Base-by-base conservation (phyloP, 352 stramenopile genomes). In the Pelagophyceae sp. region DNA sequence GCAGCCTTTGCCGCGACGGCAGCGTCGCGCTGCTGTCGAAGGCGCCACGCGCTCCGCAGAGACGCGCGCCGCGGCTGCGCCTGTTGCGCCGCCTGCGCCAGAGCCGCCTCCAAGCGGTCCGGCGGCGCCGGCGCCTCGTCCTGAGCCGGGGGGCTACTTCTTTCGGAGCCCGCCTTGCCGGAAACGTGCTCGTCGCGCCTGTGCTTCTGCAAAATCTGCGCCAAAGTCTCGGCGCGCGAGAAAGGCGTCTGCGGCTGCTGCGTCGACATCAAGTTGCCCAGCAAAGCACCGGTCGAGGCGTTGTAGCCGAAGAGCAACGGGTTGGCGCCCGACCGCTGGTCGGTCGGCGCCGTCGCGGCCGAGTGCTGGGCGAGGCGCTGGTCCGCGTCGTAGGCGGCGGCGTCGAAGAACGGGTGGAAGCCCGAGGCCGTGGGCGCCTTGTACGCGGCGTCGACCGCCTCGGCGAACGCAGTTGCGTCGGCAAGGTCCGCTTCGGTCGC, bases 161-260 rank as follows among this genome's bases (percentile, higher is more conserved):
- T n/a, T n/a, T n/a, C n/a, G n/a, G n/a, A n/a, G n/a, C n/a, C n/a
- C n/a, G n/a, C n/a, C n/a, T n/a, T 15, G 58, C 58, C 29, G 19
- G 11, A 6, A 19, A 27, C 29, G 31, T 5, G 35, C 19, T n/a
- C 29, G 31, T 15, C 20, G 29, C n/a, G n/a, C 64, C 40, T 72
- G 35, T 72, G 64, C 20, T n/a, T 38, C 64, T 72, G 64, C 6
- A 72, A n/a, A 32, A 72, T 72, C 64, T 72, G 64, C 6, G 64
- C 64, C 3, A 72, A 32, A 3, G 64, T 33, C 35, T 72, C 64
- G 64, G 15, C 32, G 64, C 31, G 25, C 60, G 11, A 67, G 11
- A 31, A 17, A 29, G 25, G 31, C 11, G 60, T 67, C 25, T 27
- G 60, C 5, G 31, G 60, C 27, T 27, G 17, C 17, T 27, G 50